phyloP scores from a whole-genome alignment of 495 filamentous ascomycete species.

The Neurospora sp. region DNA sequence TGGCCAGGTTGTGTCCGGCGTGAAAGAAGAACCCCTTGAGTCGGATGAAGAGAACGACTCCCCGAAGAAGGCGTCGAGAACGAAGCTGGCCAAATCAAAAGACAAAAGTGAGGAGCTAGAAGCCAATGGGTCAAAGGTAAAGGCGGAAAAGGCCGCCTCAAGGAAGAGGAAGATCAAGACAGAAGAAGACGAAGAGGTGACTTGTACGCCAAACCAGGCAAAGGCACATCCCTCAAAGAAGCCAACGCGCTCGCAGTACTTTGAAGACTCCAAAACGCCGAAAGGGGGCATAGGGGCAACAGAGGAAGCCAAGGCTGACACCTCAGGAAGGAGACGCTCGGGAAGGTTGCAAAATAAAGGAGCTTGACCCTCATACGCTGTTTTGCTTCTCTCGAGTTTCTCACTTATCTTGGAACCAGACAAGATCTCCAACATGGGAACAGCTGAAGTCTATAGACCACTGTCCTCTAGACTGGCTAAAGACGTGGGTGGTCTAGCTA shows the following conservation, averaged over 20 bases:
- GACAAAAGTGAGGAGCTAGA: conserved; percentile 3
- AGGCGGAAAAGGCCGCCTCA: conserved; percentile 3
- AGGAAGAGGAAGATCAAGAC: conserved; percentile 5
- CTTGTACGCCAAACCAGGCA: not conserved
- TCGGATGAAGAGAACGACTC: conserved; percentile 15
- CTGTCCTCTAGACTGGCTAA: not conserved
- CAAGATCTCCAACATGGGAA: not conserved
- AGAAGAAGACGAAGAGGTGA: not conserved
- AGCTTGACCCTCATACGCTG: not conserved
- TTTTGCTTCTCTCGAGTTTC: not conserved
- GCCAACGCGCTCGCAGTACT: conserved; percentile 2
- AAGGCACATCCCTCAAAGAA: conserved; percentile 20
- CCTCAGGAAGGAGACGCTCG: conserved; percentile 24
- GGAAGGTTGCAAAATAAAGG: conserved; percentile 19
- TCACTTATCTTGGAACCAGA: not conserved
- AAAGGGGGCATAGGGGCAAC: conserved; percentile 6
- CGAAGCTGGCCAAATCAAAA: conserved; percentile 8
- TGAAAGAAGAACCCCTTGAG: conserved; percentile 26
- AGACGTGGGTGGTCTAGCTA: not conserved
- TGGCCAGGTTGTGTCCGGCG: conserved; percentile 20
- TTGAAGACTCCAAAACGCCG: conserved; percentile 2
- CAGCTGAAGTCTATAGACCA: not conserved
- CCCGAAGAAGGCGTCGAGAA: conserved; percentile 15
- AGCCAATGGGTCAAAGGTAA: conserved; percentile 1
- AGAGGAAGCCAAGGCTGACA: conserved; percentile 1